Evolutionary conservation across 2,329 filamentous ascomycete species (phyloP).

Genomic region (Lachnellula subtilissima): DNA sequence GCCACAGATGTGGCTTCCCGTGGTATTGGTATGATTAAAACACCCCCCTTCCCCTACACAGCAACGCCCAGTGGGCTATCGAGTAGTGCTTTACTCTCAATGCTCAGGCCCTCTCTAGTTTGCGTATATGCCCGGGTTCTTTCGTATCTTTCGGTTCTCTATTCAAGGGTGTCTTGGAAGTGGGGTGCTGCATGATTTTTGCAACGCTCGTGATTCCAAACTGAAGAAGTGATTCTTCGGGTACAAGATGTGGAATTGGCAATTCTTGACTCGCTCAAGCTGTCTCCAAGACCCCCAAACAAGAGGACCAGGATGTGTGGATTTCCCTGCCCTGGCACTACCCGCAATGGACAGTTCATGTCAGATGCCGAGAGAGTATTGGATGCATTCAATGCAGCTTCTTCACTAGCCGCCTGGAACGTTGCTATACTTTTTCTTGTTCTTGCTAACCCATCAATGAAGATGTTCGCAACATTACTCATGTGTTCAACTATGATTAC

Average conservation of each 20-base stretch:
- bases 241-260: slow-evolving; percentile 74
- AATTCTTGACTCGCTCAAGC: slow-evolving; percentile 77
- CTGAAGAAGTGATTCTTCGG: slow-evolving; percentile 56
- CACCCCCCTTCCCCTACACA: slow-evolving; percentile 40
- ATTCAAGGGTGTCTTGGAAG: slow-evolving; percentile 83
- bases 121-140: slow-evolving; percentile 89
- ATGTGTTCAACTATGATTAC: slow-evolving; percentile 99
- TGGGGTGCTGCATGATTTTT: slow-evolving; percentile 60
- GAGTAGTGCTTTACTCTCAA: slow-evolving; percentile 84
- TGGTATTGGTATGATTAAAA: slow-evolving; percentile 98
- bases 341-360: slow-evolving; percentile 36
- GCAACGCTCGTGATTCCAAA: slow-evolving; percentile 73
- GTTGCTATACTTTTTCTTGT: slow-evolving; percentile 56
- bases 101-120: slow-evolving; percentile 81
- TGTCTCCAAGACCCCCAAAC: slow-evolving; percentile 63
- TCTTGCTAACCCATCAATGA: slow-evolving; percentile 78
- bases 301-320: slow-evolving; percentile 55
- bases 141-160: slow-evolving; percentile 79
- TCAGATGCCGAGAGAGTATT: slow-evolving; percentile 37
- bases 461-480: slow-evolving; percentile 99
- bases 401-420: slow-evolving; percentile 47
- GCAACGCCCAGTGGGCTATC: slow-evolving; percentile 54
- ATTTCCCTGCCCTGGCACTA: slow-evolving; percentile 47
- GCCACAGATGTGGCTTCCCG: slow-evolving; percentile 98
- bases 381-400: slow-evolving; percentile 34